Conservation (phyloP, 2,329 filamentous ascomycete genomes). For the Sclerotiophoma versabilis region DNA sequence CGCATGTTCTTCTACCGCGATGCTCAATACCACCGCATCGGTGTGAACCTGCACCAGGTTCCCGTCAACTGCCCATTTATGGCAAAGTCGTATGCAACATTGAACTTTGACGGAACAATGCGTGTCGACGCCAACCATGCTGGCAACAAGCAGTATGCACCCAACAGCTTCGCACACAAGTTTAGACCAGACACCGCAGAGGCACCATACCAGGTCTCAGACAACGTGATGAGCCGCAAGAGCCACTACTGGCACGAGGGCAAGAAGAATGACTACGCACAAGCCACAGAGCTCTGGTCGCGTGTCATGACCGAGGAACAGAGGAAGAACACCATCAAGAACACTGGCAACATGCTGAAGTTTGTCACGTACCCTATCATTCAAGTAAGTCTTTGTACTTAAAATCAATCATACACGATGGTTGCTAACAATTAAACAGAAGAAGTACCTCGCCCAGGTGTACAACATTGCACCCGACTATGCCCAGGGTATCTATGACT, state of each 20-base stretch:
- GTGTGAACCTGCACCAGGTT: slow-evolving; percentile 61
- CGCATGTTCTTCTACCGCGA: slow-evolving; percentile 48
- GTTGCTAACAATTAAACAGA: slow-evolving; percentile 24
- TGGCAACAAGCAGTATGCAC: slow-evolving; percentile 60
- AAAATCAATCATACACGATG: neutral
- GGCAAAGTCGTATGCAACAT: slow-evolving; percentile 54
- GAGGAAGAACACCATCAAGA: slow-evolving; percentile 56
- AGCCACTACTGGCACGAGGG: slow-evolving; percentile 64
- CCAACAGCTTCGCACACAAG: slow-evolving; percentile 61
- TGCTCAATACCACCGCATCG: slow-evolving; percentile 61
- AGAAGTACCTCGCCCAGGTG: slow-evolving; percentile 62
- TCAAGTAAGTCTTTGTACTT: slow-evolving; percentile 38
- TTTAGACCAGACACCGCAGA: slow-evolving; percentile 61
- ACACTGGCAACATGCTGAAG: slow-evolving; percentile 57
- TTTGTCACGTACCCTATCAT: slow-evolving; percentile 55
- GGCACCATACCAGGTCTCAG: slow-evolving; percentile 57
- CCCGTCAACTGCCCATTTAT: slow-evolving; percentile 58
- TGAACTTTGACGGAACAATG: slow-evolving; percentile 60
- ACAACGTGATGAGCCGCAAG: slow-evolving; percentile 60
- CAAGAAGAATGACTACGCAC: slow-evolving; percentile 60
- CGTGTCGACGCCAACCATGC: slow-evolving; percentile 57
- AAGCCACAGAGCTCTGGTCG: slow-evolving; percentile 58
- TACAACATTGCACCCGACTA: slow-evolving; percentile 59
- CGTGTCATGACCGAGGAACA: slow-evolving; percentile 57
- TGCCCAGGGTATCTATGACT: slow-evolving; percentile 56